Base-by-base conservation (phyloP, 2,329 filamentous ascomycete genomes). In the Pestalotiopsis sp. region DNA sequence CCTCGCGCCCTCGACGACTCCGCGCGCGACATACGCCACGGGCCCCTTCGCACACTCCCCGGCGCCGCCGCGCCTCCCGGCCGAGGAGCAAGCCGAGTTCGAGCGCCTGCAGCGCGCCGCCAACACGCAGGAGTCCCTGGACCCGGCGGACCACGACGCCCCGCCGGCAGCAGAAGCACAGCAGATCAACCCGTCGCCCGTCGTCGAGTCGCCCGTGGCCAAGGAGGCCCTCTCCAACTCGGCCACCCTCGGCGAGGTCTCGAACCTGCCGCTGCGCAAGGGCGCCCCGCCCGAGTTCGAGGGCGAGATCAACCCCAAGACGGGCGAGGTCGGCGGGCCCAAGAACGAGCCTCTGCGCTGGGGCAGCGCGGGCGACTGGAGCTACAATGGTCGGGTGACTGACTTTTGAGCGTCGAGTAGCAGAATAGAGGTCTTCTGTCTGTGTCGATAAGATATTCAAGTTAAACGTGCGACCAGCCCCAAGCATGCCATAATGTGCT, bases 321-420 rank as follows among this genome's bases (percentile, higher is more conserved):
- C 96, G 1, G 96, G 96, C 27, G 96, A 99, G 85, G 90, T 98
- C 12, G 96, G 96, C 5, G 96, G 96, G 1, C 96, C 96, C 5
- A 99, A 98, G 90, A 98, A 97, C 77, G 95, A 99, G 81, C 96
- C 96, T 65, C 77, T 98, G 78, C 84, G 95, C 74, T 98, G 95
- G 95, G 94, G 94, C 0, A 84, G 86, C 20, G 78, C 76, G 0
- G 91, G 93, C 1, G 89, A 91, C 75, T 99, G 95, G 92, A 98
- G 94, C 79, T 99, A 93, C 80, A 98, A 98, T 80, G 96, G 96
- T 61, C 86, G 95, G 71, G 95, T 97, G 67, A 98, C 95, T 27
- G 96, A 99, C 81, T 99, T 99, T 70, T 90, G 74, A 77, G 12
- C 7, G 13, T 20, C 9, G 45, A 52, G 17, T n/a, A n/a, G n/a